Conservation (phyloP, 352 stramenopile genomes). For the Phytophthora megakarya region DNA sequence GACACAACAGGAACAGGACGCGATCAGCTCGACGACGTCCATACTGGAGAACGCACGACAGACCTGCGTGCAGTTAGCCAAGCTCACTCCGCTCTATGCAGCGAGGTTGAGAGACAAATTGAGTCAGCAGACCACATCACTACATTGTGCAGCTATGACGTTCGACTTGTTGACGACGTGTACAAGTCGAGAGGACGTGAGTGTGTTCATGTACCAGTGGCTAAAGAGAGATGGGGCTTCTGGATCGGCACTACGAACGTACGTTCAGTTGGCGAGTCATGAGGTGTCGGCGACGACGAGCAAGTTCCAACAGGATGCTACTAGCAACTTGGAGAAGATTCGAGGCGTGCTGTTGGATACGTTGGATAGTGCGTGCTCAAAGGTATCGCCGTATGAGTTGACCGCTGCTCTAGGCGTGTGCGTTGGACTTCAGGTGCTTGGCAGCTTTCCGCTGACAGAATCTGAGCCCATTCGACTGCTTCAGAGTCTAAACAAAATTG, state of each 20-base stretch:
- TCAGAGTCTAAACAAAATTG: constrained; percentile 46
- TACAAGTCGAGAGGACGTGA: constrained; percentile 30
- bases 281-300: constrained; percentile 3
- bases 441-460: constrained; percentile 53
- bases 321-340: constrained; percentile 20
- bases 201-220: constrained; percentile 56
- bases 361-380: constrained; percentile 15
- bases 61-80: constrained; percentile 39
- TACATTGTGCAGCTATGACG: constrained; percentile 31
- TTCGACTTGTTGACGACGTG: constrained; percentile 27
- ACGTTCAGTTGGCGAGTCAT: constrained; percentile 28
- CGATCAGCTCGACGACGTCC: constrained; percentile 6
- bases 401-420: constrained; percentile 47
- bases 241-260: constrained; percentile 29
- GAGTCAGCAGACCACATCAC: constrained; percentile 30
- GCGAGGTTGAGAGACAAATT: constrained; percentile 38
- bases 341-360: constrained; percentile 30
- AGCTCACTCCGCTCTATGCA: constrained; percentile 47
- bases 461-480: constrained; percentile 53
- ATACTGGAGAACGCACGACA: constrained; percentile 27
- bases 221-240: constrained; percentile 29
- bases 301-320: constrained; percentile 32
- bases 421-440: constrained; percentile 52
- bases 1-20: constrained; percentile 40
- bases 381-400: constrained; percentile 33